phyloP scores from a whole-genome alignment of 495 filamentous ascomycete species.

The Aspergillus hancockii region DNA sequence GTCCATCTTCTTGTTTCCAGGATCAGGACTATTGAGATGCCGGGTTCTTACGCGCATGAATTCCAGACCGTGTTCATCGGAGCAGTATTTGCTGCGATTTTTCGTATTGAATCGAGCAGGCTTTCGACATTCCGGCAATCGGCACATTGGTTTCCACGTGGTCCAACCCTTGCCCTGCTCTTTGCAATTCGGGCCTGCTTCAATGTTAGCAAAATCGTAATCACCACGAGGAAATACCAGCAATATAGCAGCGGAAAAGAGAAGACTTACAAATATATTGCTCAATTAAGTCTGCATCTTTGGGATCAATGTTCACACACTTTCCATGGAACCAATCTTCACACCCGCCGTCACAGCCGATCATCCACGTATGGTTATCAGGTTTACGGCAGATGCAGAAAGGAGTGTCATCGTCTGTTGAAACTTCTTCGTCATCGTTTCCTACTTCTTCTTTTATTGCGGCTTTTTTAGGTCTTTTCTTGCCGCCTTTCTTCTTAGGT shows the following conservation, averaged over 20 bases:
- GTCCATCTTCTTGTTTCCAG: slow-evolving; percentile 24
- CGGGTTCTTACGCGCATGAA: slow-evolving; percentile 52
- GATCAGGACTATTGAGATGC: slow-evolving; percentile 26
- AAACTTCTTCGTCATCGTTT: slow-evolving; percentile 42
- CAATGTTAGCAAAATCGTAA: slow-evolving; percentile 8
- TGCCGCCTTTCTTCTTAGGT: slow-evolving; percentile 33
- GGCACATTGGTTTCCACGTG: slow-evolving; percentile 71
- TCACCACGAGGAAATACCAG: not conserved
- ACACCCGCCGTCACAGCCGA: slow-evolving; percentile 69
- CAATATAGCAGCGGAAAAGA: not conserved
- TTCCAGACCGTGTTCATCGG: slow-evolving; percentile 61
- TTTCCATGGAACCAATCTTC: slow-evolving; percentile 76
- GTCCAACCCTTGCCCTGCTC: slow-evolving; percentile 54
- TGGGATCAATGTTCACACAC: slow-evolving; percentile 63
- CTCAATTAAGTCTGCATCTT: slow-evolving; percentile 65
- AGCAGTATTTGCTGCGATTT: slow-evolving; percentile 67
- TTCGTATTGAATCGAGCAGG: slow-evolving; percentile 55
- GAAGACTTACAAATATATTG: slow-evolving; percentile 63
- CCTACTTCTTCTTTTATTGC: slow-evolving; percentile 24
- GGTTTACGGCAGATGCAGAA: slow-evolving; percentile 72
- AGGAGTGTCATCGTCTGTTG: slow-evolving; percentile 50
- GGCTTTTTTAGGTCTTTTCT: slow-evolving; percentile 30
- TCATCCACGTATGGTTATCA: slow-evolving; percentile 78
- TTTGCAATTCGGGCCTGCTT: slow-evolving; percentile 59
- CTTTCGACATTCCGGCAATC: slow-evolving; percentile 58